Base-by-base conservation (phyloP, 2,329 filamentous ascomycete genomes). In the Dactylellina drechsleri region DNA sequence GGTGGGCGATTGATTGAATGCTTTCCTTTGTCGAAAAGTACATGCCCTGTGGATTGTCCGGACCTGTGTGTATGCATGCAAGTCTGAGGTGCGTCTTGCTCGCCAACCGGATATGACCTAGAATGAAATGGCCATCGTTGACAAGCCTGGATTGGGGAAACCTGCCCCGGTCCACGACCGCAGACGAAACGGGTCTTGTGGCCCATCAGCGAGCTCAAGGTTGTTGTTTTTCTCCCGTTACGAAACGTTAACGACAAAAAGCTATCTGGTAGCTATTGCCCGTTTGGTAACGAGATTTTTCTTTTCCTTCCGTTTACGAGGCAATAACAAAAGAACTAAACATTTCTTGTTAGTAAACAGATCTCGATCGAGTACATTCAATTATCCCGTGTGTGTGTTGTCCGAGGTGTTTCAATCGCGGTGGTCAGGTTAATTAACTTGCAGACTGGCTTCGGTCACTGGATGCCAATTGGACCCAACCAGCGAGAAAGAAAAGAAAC, bases 91-190 rank as follows among this genome's bases (percentile, higher is more conserved):
- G 70, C 62, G 50, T 67, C 70, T 57, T 74, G 36, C 70, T 67
- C 41, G 61, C 70, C 70, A 74, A 74, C 70, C 70, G 70, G 70
- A 74, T 67, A 60, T 62, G 70, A 74, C 62, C 61, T 74, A 74
- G 70, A 74, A 59, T 36, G 31, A 36, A 36, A 36, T 36, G 23
- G 31, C 62, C 70, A 74, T 72, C 70, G 64, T 58, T 67, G 64
- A 67, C 64, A 67, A 66, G 50, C 45, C 47, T 53, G 47, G 57
- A 61, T 47, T 47, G 57, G 60, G 45, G 31, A 52, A 53, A 66
- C 60, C 47, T 54, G 70, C 70, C 70, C 70, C 68, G 54, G 61
- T 40, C 58, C 41, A 47, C 43, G 16, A 18, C 13, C 47, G 20
- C 47, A 18, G 47, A 3, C 10, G n/a, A 52, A 20, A 52, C 47